Conservation (phyloP, 805 yeast species). For the Komagataella kurtzmanii region DNA sequence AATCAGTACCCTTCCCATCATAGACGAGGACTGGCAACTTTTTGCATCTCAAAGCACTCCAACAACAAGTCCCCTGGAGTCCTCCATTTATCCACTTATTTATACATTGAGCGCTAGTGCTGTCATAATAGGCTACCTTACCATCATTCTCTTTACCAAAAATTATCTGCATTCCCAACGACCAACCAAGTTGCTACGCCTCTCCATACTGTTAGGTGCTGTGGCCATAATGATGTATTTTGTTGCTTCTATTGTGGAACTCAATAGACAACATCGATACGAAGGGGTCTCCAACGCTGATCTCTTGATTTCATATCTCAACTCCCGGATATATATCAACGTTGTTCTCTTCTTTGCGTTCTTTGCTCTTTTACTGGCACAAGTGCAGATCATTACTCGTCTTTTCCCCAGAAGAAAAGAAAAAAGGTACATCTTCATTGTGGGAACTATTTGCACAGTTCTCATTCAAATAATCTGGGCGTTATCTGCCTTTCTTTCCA, state of each 20-base stretch:
- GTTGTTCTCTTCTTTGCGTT: constrained; percentile 46
- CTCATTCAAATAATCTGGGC: constrained; percentile 62
- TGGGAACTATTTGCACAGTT: constrained; percentile 40
- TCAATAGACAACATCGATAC: constrained; percentile 31
- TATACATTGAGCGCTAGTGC: constrained; percentile 53
- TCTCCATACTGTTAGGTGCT: constrained; percentile 39
- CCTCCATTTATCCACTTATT: constrained; percentile 38
- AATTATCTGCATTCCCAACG: constrained; percentile 34
- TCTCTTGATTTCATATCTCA: constrained; percentile 29
- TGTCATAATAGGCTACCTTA: constrained; percentile 48
- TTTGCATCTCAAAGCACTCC: background rate
- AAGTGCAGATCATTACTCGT: constrained; percentile 60
- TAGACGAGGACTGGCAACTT: background rate
- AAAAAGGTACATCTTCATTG: constrained; percentile 43
- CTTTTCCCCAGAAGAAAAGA: constrained; percentile 57
- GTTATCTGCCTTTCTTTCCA: constrained; percentile 32
- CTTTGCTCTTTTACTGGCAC: constrained; percentile 46
- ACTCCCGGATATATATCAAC: constrained; percentile 27
- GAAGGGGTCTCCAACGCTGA: constrained; percentile 30
- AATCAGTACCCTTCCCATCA: background rate
- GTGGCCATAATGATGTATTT: constrained; percentile 39
- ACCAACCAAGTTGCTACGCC: constrained; percentile 37
- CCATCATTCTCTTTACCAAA: constrained; percentile 51
- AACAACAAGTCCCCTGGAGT: background rate
- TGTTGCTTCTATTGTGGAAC: constrained; percentile 28